A percentile compares a stretch with the other conserved stretches of the same genome.
phyloP scores from a whole-genome alignment of 345 rosid genomes.

The Eucalyptus rudis region DNA sequence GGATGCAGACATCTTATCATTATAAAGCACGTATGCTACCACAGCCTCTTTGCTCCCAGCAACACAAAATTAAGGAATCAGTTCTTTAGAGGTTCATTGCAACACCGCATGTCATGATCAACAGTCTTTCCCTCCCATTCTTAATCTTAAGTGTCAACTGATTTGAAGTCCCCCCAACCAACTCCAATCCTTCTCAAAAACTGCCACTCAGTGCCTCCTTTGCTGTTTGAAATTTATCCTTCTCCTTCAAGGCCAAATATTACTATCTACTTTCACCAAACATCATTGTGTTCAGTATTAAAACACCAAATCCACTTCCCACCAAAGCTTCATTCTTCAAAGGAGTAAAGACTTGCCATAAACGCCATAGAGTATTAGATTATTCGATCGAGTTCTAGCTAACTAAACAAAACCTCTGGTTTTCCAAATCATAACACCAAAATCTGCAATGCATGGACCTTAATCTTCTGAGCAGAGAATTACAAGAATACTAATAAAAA shows the following conservation, averaged over 20 bases:
- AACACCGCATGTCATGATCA: background rate
- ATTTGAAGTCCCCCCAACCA: background rate
- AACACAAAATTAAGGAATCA: background rate
- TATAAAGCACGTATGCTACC: background rate
- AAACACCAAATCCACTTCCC: background rate
- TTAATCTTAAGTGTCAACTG: background rate
- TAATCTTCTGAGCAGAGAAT: background rate
- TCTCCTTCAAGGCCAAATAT: background rate
- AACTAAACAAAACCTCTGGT: background rate
- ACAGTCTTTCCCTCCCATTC: background rate
- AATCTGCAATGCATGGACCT: background rate
- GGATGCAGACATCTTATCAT: background rate
- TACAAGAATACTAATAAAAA: background rate
- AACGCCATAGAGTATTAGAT: background rate
- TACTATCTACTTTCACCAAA: background rate
- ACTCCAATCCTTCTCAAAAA: background rate
- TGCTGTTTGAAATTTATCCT: background rate
- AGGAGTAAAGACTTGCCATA: background rate
- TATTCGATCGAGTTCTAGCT: background rate
- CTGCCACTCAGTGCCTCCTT: background rate
- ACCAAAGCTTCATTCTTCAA: background rate
- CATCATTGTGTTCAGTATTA: background rate
- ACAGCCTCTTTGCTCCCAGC: background rate
- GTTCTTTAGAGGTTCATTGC: background rate
- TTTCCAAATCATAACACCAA: background rate